Evolutionary conservation across 2,329 filamentous ascomycete genomes (phyloP), one percentile per base, ranked within the genome.

Genomic region (Aspergillus sp.): DNA sequence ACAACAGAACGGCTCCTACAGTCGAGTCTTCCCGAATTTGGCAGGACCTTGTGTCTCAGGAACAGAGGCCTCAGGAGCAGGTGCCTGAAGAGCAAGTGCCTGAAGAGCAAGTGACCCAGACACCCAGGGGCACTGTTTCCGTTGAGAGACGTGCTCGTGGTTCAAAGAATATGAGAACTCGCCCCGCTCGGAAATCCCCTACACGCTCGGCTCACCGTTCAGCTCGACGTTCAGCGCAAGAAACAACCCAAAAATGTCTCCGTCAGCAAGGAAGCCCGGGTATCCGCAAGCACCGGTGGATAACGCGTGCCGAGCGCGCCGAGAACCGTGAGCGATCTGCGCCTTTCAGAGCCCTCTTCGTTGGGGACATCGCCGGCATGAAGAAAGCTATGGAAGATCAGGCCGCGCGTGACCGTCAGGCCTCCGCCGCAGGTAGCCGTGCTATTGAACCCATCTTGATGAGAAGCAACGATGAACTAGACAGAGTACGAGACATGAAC

Each of bases 261-360:
- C 32, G 32, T 13, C 32, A 13, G 11, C 32, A 36, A 36, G 32
- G 32, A 36, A 36, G 32, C 32, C 32, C 32, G 25, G 44, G 57
- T 39, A 25, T 59, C 32, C 57, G 38, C 15, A 63, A 61, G 27
- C 30, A 48, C 1, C 47, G n/a, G 42, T 60, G 11, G 10, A 36
- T 36, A 13, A 36, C n/a, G 57, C 59, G 21, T 42, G 23, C 3
- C 50, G 56, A 42, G 13, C 59, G 56, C 36, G 56, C 39, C 21
- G 32, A 13, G 32, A 36, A 36, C 10, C 32, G 32, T 13, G 11
- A 36, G 32, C 32, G 32, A 36, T 44, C 41, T 44, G 19, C n/a
- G 8, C 19, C 21, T 8, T 44, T 19, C 10, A 44, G 41, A 11
- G 41, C 41, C 5, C 41, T 44, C 19, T 21, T 44, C 10, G 19